Conservation (phyloP, 495 filamentous ascomycete species). For the Glonium stellatum region DNA sequence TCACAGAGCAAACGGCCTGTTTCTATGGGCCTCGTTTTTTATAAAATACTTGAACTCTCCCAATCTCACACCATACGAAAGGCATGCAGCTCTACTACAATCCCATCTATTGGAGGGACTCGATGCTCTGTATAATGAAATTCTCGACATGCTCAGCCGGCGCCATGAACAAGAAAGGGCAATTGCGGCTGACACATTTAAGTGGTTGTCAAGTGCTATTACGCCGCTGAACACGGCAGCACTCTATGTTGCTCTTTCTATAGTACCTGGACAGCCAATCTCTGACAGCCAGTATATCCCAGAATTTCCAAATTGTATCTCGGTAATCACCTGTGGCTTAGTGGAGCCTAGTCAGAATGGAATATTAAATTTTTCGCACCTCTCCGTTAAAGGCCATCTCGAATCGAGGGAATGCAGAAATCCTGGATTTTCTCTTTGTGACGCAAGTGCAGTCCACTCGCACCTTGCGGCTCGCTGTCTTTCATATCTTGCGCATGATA, state of each 20-base stretch:
- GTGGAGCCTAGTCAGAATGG: conserved; percentile 11
- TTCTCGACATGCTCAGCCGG: conserved; percentile 13
- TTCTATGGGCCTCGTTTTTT: conserved; percentile 22
- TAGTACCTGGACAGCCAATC: conserved; percentile 11
- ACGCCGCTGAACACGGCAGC: conserved; percentile 4
- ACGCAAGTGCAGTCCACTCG: conserved; percentile 15
- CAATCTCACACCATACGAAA: conserved; percentile 14
- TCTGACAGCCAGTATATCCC: conserved; percentile 2
- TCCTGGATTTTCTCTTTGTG: conserved; percentile 12
- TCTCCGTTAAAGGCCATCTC: conserved; percentile 17
- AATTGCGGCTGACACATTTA: conserved; percentile 14
- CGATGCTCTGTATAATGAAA: conserved; percentile 13
- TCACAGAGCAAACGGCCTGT: conserved; percentile 14
- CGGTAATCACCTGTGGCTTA: conserved; percentile 17
- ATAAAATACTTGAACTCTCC: conserved; percentile 17
- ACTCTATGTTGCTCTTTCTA: conserved; percentile 13
- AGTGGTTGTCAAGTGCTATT: conserved; percentile 17
- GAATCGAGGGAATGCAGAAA: conserved; percentile 9
- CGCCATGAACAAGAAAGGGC: conserved; percentile 6
- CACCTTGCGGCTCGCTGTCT: conserved; percentile 20
- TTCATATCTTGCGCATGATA: conserved; percentile 21
- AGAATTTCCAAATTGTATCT: conserved; percentile 11
- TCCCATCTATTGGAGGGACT: conserved; percentile 7
- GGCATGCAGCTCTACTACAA: conserved; percentile 8
- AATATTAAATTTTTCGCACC: conserved; percentile 10